Percentiles rank a stretch among this genome's conserved stretches.
Evolutionary conservation across 345 rosid genomes (phyloP).

Genomic region (Ceriops zippeliana): DNA sequence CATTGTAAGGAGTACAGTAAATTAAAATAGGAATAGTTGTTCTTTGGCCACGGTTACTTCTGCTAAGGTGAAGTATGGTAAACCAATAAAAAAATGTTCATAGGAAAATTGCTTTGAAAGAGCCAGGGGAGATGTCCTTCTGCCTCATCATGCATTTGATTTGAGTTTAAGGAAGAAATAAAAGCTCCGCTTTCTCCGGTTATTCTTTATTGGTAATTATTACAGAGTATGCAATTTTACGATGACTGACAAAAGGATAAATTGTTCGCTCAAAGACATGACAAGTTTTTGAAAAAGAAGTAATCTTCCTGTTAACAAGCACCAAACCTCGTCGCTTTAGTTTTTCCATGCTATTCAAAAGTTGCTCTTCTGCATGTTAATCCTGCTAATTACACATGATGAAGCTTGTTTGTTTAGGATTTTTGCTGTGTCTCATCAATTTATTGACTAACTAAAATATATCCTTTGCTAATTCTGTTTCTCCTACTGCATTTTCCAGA

Average conservation of each 20-base stretch:
- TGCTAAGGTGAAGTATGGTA: no score
- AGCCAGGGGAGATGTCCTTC: no score
- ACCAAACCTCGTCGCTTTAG: no score
- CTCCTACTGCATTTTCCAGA: constrained; percentile 41
- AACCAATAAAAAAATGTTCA: no score
- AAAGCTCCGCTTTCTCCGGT: not conserved
- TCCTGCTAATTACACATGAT: not conserved
- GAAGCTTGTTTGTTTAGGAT: not conserved
- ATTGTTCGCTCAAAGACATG: not conserved
- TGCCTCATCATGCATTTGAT: no score
- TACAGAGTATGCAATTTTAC: not conserved
- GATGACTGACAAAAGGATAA: not conserved
- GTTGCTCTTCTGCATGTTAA: not conserved
- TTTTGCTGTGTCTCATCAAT: not conserved
- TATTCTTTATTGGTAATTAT: not conserved
- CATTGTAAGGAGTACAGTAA: no score
- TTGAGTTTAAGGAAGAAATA: no score
- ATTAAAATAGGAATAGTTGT: no score
- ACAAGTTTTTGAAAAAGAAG: not conserved
- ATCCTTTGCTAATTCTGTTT: constrained; percentile 10
- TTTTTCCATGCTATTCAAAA: not conserved
- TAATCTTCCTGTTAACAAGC: not conserved
- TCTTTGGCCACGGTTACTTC: no score
- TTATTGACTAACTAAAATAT: not conserved
- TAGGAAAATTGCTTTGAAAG: no score